phyloP scores from a whole-genome alignment of 2,329 filamentous ascomycete species.

The Fusarium vanettenii region DNA sequence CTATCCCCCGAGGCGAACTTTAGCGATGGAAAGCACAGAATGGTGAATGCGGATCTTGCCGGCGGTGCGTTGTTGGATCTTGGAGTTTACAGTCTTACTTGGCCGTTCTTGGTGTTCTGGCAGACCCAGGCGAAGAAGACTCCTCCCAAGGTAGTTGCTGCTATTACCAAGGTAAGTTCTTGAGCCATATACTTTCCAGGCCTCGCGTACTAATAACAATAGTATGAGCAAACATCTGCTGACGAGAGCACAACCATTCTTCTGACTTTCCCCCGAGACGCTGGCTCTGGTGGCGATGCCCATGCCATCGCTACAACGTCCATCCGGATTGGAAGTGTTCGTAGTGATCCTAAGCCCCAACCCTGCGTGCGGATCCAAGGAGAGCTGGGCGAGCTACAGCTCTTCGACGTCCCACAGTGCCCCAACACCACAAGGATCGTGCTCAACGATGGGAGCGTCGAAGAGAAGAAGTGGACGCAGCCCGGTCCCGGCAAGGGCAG shows the following conservation, averaged over 20 bases:
- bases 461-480: conserved; percentile 61
- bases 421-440: conserved; percentile 74
- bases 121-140: conserved; percentile 73
- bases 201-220: background rate
- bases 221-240: conserved; percentile 65
- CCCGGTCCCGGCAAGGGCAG: conserved; percentile 55
- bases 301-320: conserved; percentile 78
- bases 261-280: conserved; percentile 75
- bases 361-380: conserved; percentile 83
- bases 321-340: conserved; percentile 60
- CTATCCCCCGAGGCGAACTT: conserved; percentile 6
- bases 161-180: conserved; percentile 58
- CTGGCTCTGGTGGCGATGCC: conserved; percentile 52
- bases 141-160: conserved; percentile 73
- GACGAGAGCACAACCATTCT: conserved; percentile 82
- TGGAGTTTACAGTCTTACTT: conserved; percentile 87
- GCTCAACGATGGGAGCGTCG: conserved; percentile 57
- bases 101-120: conserved; percentile 89
- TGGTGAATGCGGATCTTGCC: conserved; percentile 83
- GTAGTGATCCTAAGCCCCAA: conserved; percentile 65
- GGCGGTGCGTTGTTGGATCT: conserved; percentile 85
- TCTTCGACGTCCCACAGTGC: conserved; percentile 75
- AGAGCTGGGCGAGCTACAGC: conserved; percentile 81
- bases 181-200: background rate
- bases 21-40: conserved; percentile 67